Percentiles rank a stretch among this genome's conserved stretches.
These are phyloP conservation scores for Cryphonectria nitschkei DNA, from an alignment of 2,329 filamentous ascomycete genomes.

Conservation along the genomic window DNA sequence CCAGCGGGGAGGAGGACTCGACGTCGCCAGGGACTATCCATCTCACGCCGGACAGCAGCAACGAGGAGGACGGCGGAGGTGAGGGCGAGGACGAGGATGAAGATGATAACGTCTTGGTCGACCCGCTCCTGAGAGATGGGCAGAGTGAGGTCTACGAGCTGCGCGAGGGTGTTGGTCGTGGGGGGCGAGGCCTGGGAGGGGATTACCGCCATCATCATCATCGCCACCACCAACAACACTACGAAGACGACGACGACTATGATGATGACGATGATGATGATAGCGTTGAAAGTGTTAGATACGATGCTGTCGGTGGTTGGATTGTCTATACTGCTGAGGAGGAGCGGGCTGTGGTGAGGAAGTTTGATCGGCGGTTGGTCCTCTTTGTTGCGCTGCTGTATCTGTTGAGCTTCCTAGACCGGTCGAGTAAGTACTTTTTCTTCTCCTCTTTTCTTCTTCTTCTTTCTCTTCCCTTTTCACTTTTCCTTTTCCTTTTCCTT, in stretches of 20 bases:
- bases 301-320: constrained; percentile 22
- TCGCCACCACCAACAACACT: not conserved
- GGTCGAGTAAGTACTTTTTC: constrained; percentile 64
- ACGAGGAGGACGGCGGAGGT: constrained; percentile 24
- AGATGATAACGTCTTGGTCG: constrained; percentile 4
- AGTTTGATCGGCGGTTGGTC: constrained; percentile 78
- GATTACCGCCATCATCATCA: not conserved
- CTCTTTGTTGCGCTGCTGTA: constrained; percentile 82
- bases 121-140: constrained; percentile 17
- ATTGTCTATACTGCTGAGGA: constrained; percentile 65
- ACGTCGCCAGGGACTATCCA: constrained; percentile 25
- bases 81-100: constrained; percentile 21
- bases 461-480: no score
- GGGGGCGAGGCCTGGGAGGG: constrained; percentile 1
- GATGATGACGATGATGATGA: constrained; percentile 1
- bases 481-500: no score
- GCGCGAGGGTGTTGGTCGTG: constrained; percentile 19
- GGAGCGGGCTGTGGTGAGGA: constrained; percentile 70
- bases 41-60: constrained; percentile 32
- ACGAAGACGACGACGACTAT: not conserved
- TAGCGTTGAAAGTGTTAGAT: not conserved
- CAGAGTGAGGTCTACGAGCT: constrained; percentile 33
- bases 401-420: constrained; percentile 82
- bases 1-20: constrained; percentile 4
- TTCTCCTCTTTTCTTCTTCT: constrained; percentile 34